A percentile compares a stretch with the other conserved stretches of the same genome.
Evolutionary conservation across 768 basidiomycete genomes (phyloP).

Genomic region (Tremella mesenterica): DNA sequence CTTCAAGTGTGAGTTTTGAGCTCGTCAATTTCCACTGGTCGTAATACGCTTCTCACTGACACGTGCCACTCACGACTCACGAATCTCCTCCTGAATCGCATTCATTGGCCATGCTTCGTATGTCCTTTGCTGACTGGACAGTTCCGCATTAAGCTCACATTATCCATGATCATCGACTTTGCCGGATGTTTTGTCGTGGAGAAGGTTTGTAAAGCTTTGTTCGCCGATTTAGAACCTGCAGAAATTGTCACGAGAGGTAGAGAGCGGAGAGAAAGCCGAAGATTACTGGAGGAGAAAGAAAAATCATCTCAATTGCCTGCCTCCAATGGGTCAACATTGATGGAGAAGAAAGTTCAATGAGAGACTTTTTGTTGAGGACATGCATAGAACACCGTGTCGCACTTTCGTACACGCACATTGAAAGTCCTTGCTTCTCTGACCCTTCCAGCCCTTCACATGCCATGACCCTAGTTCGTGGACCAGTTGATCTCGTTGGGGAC

Average conservation of each 20-base stretch:
- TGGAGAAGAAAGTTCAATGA: too few relatives aligned
- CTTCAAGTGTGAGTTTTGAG: constrained; percentile 53
- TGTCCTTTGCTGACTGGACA: too few relatives aligned
- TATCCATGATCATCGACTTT: constrained; percentile 80
- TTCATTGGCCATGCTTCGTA: not conserved
- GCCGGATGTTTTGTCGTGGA: constrained; percentile 80
- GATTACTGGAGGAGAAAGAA: constrained; percentile 51
- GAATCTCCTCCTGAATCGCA: not conserved
- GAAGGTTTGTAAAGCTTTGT: constrained; percentile 67
- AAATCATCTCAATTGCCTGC: too few relatives aligned
- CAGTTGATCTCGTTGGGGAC: too few relatives aligned
- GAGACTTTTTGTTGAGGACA: too few relatives aligned
- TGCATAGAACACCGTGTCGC: too few relatives aligned
- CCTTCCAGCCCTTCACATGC: too few relatives aligned
- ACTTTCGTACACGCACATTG: too few relatives aligned
- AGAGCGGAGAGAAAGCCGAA: constrained; percentile 61
- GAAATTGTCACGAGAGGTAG: constrained; percentile 72
- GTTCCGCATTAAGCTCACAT: constrained; percentile 76
- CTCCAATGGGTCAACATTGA: too few relatives aligned
- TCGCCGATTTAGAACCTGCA: constrained; percentile 81
- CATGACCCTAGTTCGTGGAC: too few relatives aligned
- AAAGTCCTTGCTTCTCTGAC: too few relatives aligned
- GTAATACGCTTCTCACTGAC: not conserved
- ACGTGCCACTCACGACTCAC: too few relatives aligned
- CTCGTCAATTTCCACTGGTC: not conserved